A percentile compares a stretch with the other conserved stretches of the same genome.
These are phyloP conservation scores for Fusarium sambucinum DNA, from an alignment of 2,329 filamentous ascomycete genomes.

Conservation along the genomic window DNA sequence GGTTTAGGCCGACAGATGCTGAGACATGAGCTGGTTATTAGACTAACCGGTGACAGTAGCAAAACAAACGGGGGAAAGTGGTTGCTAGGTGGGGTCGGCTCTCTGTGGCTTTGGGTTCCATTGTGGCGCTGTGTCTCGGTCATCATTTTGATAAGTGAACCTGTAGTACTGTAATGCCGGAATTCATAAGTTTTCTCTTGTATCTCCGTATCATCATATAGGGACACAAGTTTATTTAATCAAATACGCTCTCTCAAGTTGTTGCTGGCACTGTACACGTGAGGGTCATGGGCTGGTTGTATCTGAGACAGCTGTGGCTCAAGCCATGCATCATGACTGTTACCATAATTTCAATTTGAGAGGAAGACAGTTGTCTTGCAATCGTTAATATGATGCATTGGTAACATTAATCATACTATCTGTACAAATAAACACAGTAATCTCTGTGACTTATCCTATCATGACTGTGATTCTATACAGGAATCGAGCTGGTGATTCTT, in stretches of 20 bases:
- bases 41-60: background rate
- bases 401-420: no score
- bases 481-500: background rate
- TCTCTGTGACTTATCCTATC: no score
- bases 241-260: background rate
- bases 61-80: slow-evolving; percentile 1
- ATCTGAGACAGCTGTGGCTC: background rate
- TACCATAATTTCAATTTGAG: no score
- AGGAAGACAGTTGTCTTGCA: background rate
- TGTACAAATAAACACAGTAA: no score
- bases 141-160: background rate
- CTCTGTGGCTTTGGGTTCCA: background rate
- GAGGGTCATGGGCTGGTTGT: background rate
- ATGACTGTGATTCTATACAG: no score
- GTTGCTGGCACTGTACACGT: background rate
- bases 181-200: background rate
- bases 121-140: slow-evolving; percentile 11
- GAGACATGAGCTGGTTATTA: background rate
- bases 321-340: background rate
- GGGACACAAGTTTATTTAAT: background rate
- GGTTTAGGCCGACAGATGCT: background rate
- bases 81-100: slow-evolving; percentile 8
- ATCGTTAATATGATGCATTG: background rate
- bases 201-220: background rate
- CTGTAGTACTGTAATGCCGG: background rate